Percentiles rank a stretch among this genome's conserved stretches.
Conservation (phyloP, 257 asterid species). For the Solanum tarapatanum region DNA sequence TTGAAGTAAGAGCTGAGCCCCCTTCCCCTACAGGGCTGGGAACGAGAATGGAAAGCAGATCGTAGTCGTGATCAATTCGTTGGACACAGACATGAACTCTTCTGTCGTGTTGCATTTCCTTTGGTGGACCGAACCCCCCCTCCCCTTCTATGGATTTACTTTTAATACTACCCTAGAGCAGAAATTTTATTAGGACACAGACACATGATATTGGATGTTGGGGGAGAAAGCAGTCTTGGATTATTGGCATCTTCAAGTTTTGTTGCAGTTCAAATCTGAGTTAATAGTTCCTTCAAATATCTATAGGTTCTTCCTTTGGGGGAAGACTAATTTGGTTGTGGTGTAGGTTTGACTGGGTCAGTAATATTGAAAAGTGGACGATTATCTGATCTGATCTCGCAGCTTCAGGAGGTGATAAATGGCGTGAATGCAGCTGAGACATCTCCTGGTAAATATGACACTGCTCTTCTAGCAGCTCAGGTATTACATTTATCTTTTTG, state of each 20-base stretch:
- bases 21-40: not conserved
- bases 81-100: not conserved
- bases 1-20: not conserved
- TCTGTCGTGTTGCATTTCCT: not conserved
- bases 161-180: not conserved
- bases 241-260: not conserved
- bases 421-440: constrained; percentile 64
- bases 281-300: not conserved
- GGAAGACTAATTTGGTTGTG: not conserved
- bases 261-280: not conserved
- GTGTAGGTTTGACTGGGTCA: constrained; percentile 30
- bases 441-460: constrained; percentile 70
- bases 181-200: not conserved
- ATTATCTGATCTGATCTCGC: constrained; percentile 53
- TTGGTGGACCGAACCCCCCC: not conserved
- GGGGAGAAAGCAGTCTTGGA: not conserved
- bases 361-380: constrained; percentile 64
- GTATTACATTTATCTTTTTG: constrained; percentile 12
- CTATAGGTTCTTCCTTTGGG: not conserved
- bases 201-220: not conserved
- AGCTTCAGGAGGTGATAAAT: constrained; percentile 60
- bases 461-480: constrained; percentile 64
- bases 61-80: not conserved
- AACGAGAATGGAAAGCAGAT: not conserved
- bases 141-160: not conserved